Base-by-base conservation (phyloP, 2,329 filamentous ascomycete genomes). In the Chrysoporthe austroafricana region DNA sequence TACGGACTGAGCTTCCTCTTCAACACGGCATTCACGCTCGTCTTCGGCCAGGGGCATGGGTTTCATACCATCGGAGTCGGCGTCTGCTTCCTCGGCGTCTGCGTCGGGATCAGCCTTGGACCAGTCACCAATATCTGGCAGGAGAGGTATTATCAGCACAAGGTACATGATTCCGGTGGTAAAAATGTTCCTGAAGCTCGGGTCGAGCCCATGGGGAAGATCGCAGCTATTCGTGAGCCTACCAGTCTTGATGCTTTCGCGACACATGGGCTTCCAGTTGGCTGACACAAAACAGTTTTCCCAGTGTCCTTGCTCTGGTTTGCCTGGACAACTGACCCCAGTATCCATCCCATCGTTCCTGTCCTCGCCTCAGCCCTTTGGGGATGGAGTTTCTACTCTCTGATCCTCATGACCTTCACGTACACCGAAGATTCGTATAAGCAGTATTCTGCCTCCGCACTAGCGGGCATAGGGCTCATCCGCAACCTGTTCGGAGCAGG, bases 361-460 rank as follows among this genome's bases (percentile, higher is more conserved):
- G 81, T 86, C 4, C 72, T 86, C 16, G 83, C 82, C 2, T 82
- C 81, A 0, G 77, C 79, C 0, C 79, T 84, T 21, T 85, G 84
- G 75, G 84, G 83, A 0, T 83, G 81, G 75, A 81, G 79, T 4
- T 84, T 85, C 70, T 84, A 84, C 63, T 81, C 80, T 1, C 76
- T 85, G 0, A 84, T 84, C 59, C 75, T 85, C 3, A 83, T 83
- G 77, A 82, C 82, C 1, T 78, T 83, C 46, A 81, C 79, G 4
- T 84, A 83, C 68, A 82, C 81, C 2, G 81, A 83, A 64, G 82
- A 84, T 68, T 79, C 80, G 7, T 84, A 84, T 69, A 80, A 82
- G 71, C 76, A 78, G 2, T 78, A 76, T 61, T 78, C 76, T 5
- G 80, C 81, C 5, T 79, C 76, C 3, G 81, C 79, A 0, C 72